These are phyloP conservation scores for Globisporangium carolinianum DNA, from an alignment of 352 stramenopile species.

Conservation along the genomic window DNA sequence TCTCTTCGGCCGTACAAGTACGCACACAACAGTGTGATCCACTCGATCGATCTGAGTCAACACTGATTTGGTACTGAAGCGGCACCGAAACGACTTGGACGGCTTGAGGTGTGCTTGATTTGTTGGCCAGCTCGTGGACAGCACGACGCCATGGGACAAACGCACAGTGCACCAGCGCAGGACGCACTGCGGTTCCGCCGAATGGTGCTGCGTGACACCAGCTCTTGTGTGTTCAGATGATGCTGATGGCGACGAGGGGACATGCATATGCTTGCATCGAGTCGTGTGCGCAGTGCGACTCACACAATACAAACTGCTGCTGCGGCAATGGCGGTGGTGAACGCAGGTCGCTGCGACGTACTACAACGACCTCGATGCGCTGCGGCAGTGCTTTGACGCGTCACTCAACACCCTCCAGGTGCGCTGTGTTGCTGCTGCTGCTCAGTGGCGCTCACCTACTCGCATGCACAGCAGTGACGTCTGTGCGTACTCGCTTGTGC, in stretches of 20 bases:
- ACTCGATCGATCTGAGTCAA: too few species aligned
- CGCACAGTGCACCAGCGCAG: slow-evolving; percentile 38
- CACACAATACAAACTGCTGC: too few species aligned
- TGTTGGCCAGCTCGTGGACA: background rate
- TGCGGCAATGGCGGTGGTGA: background rate
- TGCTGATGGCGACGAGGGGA: too few species aligned
- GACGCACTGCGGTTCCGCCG: slow-evolving; percentile 53
- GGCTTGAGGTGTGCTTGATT: background rate
- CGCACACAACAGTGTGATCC: too few species aligned
- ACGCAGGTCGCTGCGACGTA: slow-evolving; percentile 41
- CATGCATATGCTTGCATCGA: too few species aligned
- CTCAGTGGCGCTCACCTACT: too few species aligned
- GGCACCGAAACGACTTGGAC: background rate
- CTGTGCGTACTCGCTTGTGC: background rate
- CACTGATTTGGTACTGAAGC: too few species aligned
- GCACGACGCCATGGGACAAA: slow-evolving; percentile 36
- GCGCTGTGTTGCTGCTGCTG: too few species aligned
- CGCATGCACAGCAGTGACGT: too few species aligned
- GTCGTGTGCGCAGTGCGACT: too few species aligned
- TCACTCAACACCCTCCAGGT: slow-evolving; percentile 51
- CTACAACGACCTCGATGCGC: slow-evolving; percentile 30
- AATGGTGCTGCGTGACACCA: slow-evolving; percentile 20
- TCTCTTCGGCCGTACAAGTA: too few species aligned
- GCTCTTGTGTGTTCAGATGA: slow-evolving; percentile 2
- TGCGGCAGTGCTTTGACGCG: slow-evolving; percentile 33